A percentile compares a stretch with the other conserved stretches of the same genome.
phyloP scores from a whole-genome alignment of 371 early-diverging fungal genomes.

The Smittium mucronatum region DNA sequence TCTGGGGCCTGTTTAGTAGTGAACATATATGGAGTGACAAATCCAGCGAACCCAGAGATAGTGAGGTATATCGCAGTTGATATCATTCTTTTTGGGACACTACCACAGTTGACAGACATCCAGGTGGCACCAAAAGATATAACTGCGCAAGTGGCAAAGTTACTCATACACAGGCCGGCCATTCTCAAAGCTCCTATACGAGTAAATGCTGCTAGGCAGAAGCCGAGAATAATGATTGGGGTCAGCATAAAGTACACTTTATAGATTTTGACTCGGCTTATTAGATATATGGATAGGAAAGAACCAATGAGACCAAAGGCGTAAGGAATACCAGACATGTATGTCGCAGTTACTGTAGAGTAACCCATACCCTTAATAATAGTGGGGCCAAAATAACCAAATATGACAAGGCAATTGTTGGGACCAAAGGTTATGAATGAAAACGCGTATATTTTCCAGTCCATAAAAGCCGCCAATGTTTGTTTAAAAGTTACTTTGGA shows the following conservation, averaged over 20 bases:
- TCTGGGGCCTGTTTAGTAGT: slow-evolving; percentile 21
- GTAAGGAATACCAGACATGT: slow-evolving; percentile 10
- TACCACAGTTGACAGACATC: slow-evolving; percentile 28
- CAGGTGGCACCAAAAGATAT: slow-evolving; percentile 25
- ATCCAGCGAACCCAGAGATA: slow-evolving; percentile 28
- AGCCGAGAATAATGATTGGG: slow-evolving; percentile 19
- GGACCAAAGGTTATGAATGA: slow-evolving; percentile 5
- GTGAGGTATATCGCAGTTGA: slow-evolving; percentile 22
- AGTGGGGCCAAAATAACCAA: slow-evolving; percentile 8
- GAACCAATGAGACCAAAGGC: slow-evolving; percentile 5
- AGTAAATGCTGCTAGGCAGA: slow-evolving; percentile 8
- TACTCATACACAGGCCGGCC: slow-evolving; percentile 26
- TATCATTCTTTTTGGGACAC: slow-evolving; percentile 27
- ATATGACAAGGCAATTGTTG: slow-evolving; percentile 2
- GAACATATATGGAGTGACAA: slow-evolving; percentile 31
- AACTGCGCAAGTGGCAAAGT: slow-evolving; percentile 24
- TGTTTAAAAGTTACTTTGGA: slow-evolving; percentile 21
- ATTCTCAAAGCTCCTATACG: background rate
- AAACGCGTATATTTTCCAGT: slow-evolving; percentile 10
- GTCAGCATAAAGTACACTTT: slow-evolving; percentile 21
- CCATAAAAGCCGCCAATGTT: slow-evolving; percentile 16
- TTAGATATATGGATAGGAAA: slow-evolving; percentile 11
- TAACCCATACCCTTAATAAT: slow-evolving; percentile 13
- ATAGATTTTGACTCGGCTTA: slow-evolving; percentile 13
- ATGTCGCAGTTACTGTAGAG: background rate